These are phyloP conservation scores for Beverwykella pulmonaria DNA, from an alignment of 495 filamentous ascomycete genomes.

Conservation along the genomic window DNA sequence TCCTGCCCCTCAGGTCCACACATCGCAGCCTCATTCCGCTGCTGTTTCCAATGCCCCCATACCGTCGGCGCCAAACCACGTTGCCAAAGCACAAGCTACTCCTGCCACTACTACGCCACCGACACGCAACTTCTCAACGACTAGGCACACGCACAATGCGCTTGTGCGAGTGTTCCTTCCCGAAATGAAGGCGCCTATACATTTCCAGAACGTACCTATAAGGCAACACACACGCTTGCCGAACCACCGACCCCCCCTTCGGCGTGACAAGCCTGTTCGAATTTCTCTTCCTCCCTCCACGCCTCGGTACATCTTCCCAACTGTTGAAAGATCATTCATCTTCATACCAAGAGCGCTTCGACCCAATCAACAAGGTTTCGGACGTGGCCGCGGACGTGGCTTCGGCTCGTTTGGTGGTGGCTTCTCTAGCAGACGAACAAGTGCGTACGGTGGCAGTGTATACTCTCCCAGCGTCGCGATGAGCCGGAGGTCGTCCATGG, in stretches of 20 bases:
- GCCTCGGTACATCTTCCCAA: constrained; percentile 87
- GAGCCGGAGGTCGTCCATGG: constrained; percentile 88
- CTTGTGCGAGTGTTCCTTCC: constrained; percentile 80
- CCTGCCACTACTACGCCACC: constrained; percentile 18
- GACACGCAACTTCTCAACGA: constrained; percentile 65
- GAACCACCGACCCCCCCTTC: constrained; percentile 89
- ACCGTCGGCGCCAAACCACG: not conserved
- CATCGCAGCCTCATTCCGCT: not conserved
- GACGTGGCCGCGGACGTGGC: constrained; percentile 70
- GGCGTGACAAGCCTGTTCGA: constrained; percentile 94
- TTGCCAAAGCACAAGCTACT: not conserved
- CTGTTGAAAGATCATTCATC: constrained; percentile 88
- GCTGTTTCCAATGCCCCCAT: constrained; percentile 41
- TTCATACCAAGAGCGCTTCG: constrained; percentile 94
- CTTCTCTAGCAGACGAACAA: constrained; percentile 73
- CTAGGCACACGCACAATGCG: constrained; percentile 71
- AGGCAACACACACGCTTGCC: constrained; percentile 90
- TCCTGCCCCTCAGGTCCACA: constrained; percentile 34
- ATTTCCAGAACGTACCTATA: constrained; percentile 71
- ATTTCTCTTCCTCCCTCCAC: constrained; percentile 81
- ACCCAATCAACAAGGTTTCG: constrained; percentile 83
- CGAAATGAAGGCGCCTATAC: constrained; percentile 69
- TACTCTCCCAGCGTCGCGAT: constrained; percentile 92
- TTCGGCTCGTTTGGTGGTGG: constrained; percentile 63
- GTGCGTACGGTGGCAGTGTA: constrained; percentile 75